phyloP scores from a whole-genome alignment of 495 filamentous ascomycete genomes.

The Neurospora tetrasperma region DNA sequence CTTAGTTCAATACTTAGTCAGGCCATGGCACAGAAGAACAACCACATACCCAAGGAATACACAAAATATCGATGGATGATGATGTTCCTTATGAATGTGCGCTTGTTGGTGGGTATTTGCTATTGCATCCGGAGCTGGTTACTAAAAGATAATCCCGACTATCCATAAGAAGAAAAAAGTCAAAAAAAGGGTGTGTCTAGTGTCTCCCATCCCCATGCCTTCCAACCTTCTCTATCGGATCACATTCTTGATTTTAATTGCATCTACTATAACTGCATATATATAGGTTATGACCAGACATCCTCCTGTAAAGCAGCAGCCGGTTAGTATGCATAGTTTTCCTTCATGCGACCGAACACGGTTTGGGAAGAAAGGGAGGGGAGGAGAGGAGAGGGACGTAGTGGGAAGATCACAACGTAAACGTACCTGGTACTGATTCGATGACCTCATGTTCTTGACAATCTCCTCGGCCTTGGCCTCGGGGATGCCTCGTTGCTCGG shows the following conservation, averaged over 20 bases:
- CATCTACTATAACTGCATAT: not conserved
- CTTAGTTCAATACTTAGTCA: not conserved
- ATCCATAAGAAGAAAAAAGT: not conserved
- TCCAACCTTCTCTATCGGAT: not conserved
- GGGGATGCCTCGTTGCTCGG: slow-evolving; percentile 67
- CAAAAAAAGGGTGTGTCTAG: not conserved
- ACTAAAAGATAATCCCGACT: not conserved
- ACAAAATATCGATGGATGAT: not conserved
- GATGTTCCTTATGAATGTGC: not conserved
- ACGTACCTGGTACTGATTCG: slow-evolving; percentile 86
- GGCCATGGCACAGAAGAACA: not conserved
- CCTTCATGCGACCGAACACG: not conserved
- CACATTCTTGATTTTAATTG: not conserved
- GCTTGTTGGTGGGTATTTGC: not conserved
- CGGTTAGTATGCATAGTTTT: slow-evolving; percentile 1
- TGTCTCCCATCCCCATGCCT: not conserved
- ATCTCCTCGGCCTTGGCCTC: slow-evolving; percentile 86
- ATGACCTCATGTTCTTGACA: slow-evolving; percentile 87
- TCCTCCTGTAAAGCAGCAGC: slow-evolving; percentile 48
- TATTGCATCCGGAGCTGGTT: not conserved
- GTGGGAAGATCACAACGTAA: not conserved
- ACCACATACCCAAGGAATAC: not conserved
- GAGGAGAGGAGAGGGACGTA: not conserved
- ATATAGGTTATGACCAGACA: slow-evolving; percentile 63
- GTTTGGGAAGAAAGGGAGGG: not conserved